Conservation (phyloP, 2,329 filamentous ascomycete species). For the Fusarium sp. region DNA sequence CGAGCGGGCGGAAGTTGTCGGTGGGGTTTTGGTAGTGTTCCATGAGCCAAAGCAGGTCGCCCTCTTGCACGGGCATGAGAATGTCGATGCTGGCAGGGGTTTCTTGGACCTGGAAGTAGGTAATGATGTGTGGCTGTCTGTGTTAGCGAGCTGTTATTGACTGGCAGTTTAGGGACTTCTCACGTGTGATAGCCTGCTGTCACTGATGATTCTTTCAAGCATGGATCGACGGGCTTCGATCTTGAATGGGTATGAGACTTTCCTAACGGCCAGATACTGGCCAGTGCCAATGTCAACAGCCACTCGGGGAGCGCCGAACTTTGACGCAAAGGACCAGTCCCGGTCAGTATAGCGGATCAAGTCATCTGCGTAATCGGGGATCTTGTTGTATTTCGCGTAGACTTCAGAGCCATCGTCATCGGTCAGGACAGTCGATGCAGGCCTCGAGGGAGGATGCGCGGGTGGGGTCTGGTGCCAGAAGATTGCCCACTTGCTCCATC, state of each 20-base stretch:
- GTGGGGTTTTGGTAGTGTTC: neutral
- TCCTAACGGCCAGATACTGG: neutral
- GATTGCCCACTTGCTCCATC: neutral
- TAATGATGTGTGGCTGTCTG: neutral
- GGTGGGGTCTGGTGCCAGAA: neutral
- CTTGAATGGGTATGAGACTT: neutral
- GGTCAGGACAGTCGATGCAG: neutral
- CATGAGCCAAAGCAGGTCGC: neutral
- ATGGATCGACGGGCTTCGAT: neutral
- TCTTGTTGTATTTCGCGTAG: neutral
- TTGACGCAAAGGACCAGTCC: neutral
- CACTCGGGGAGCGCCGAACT: neutral
- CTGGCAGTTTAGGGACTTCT: neutral
- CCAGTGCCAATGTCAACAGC: neutral
- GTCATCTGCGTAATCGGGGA: neutral
- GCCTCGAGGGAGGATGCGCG: too few relatives aligned
- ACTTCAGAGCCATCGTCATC: neutral
- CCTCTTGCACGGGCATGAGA: neutral
- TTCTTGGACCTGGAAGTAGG: neutral
- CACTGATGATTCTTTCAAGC: neutral
- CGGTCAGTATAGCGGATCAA: neutral
- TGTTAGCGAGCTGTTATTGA: neutral
- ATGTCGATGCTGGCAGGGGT: neutral
- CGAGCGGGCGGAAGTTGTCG: neutral
- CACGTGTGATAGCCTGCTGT: neutral